Evolutionary conservation across 192 early-diverging fungal genomes (phyloP), one percentile per base, ranked within the genome.

Genomic region (Coemansia sp.): DNA sequence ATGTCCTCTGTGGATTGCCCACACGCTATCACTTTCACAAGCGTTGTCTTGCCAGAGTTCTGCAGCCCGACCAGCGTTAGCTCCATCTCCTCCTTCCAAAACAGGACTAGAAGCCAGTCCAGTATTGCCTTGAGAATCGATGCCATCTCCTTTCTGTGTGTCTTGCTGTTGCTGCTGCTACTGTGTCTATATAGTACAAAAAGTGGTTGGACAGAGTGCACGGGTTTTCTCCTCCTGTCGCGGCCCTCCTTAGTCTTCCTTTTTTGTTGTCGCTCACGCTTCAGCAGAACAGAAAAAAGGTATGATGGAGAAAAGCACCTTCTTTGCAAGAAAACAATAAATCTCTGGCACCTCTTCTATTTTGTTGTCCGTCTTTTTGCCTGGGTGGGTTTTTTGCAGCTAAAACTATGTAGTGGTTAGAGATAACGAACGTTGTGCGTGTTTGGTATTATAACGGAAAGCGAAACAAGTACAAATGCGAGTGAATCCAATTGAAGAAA

Each of bases 41-140:
- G 81, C 0, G 91, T 94, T 2, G 91, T 92, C 60, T 94, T 94
- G 55, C 92, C 92, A 67, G 89, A 91, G 68, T 92, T 91, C 66
- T 94, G 92, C 41, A 94, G 78, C 33, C 92, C 91, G 53, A 94
- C 92, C 53, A 94, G 74, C 45, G 92, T 94, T 61, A 94, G 79
- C 83, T 94, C 92, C 86, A 94, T 92, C 83, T 94, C 91, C 65
- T 91, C 90, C 80, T 89, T 90, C 79, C 87, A 93, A 66, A 93
- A 93, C 37, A 93, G 75, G 57, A 87, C 83, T 66, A 84, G 80
- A n/a, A 93, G 81, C 90, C 90, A 93, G 72, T 75, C 72, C 59
- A 81, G 28, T 17, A 81, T 67, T 14, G 72, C 68, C 62, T 74
- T 72, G 57, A 81, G 31, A 57, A 81, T 69, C 52, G 78, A 81